Evolutionary conservation across 139 green algal genomes (phyloP).

Genomic region (Ettlia oleoabundans): DNA sequence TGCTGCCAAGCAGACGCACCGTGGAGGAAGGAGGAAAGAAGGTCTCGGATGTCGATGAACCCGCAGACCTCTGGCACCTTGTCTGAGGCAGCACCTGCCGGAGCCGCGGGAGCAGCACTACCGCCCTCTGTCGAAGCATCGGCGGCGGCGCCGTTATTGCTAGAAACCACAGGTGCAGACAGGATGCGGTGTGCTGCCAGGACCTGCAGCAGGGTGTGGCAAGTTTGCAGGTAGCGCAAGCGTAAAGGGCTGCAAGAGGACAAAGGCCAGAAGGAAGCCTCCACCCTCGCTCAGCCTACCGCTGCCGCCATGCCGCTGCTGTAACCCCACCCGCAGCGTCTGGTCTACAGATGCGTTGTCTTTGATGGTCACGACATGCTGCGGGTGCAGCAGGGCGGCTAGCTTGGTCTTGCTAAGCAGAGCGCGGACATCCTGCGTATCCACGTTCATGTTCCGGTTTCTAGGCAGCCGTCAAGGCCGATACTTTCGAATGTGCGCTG

Average conservation of each 20-base stretch:
- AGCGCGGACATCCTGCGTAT: too few relatives aligned
- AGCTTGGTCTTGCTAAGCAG: too few relatives aligned
- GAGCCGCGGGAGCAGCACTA: too few relatives aligned
- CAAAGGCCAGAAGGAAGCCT: too few relatives aligned
- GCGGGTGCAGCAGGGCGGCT: neutral
- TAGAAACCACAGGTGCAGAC: constrained; percentile 66
- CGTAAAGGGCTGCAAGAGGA: too few relatives aligned
- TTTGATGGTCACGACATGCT: constrained; percentile 43
- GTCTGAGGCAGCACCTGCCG: too few relatives aligned
- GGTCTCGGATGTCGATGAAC: constrained; percentile 75
- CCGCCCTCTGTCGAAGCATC: neutral
- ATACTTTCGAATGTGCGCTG: too few relatives aligned
- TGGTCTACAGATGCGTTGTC: constrained; percentile 44
- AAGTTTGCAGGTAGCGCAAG: too few relatives aligned
- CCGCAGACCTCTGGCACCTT: constrained; percentile 34
- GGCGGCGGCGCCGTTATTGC: neutral
- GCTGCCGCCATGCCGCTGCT: neutral
- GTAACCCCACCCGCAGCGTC: constrained; percentile 28
- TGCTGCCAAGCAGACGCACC: constrained; percentile 34
- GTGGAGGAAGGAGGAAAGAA: constrained; percentile 67
- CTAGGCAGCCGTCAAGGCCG: too few relatives aligned
- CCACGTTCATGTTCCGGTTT: too few relatives aligned
- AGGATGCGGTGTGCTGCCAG: constrained; percentile 69
- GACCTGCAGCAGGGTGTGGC: constrained; percentile 45
- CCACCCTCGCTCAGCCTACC: too few relatives aligned